A percentile compares a stretch with the other conserved stretches of the same genome.
Conservation (phyloP, 2,329 filamentous ascomycete genomes). For the Fusarium sp. region DNA sequence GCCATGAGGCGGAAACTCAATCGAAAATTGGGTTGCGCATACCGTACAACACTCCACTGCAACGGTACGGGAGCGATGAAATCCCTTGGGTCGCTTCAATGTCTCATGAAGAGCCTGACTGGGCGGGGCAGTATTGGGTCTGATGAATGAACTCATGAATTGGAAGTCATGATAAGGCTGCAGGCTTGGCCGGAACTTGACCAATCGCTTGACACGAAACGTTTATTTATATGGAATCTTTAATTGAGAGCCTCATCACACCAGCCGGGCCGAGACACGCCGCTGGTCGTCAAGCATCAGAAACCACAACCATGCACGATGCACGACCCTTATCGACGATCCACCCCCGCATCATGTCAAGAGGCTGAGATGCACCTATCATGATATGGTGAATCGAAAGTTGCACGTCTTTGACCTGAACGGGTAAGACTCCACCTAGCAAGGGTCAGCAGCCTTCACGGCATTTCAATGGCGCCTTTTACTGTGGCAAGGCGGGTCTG, state of each 20-base stretch:
- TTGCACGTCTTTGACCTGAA: constrained; percentile 34
- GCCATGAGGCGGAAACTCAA: constrained; percentile 42
- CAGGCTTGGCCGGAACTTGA: constrained; percentile 1
- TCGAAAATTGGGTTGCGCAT: constrained; percentile 77
- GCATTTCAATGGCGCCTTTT: constrained; percentile 28
- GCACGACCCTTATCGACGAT: constrained; percentile 26
- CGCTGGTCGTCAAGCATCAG: constrained; percentile 10
- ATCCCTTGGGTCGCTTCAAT: constrained; percentile 82
- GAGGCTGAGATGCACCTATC: constrained; percentile 29
- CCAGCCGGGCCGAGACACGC: constrained; percentile 5
- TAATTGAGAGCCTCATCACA: constrained; percentile 18
- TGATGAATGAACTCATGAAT: constrained; percentile 21
- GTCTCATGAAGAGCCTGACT: constrained; percentile 72
- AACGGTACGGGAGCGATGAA: constrained; percentile 72
- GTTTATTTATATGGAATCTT: neutral
- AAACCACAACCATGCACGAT: constrained; percentile 19
- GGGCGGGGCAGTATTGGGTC: constrained; percentile 61
- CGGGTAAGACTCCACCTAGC: constrained; percentile 38
- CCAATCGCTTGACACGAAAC: constrained; percentile 34
- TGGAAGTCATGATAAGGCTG: constrained; percentile 25
- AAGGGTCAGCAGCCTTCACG: constrained; percentile 19
- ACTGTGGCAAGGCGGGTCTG: constrained; percentile 32
- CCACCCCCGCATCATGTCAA: constrained; percentile 44
- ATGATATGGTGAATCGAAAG: constrained; percentile 18
- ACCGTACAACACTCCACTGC: constrained; percentile 85